Evolutionary conservation across 1,284 basidiomycete genomes (phyloP).

Genomic region (Naganishia sp.): DNA sequence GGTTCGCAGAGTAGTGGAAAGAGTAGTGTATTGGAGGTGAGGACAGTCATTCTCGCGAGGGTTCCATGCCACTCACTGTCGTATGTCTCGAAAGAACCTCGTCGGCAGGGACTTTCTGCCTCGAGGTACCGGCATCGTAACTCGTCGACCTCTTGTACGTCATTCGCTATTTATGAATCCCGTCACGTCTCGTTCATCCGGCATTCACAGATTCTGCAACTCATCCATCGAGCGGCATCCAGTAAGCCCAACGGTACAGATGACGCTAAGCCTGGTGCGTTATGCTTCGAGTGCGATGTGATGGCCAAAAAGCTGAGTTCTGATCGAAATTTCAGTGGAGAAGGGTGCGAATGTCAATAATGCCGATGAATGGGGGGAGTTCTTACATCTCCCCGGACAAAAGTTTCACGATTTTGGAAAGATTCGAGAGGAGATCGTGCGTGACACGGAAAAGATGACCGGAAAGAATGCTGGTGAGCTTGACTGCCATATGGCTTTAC

Average conservation of each 20-base stretch:
- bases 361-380: conserved; percentile 96
- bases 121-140: conserved; percentile 96
- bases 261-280: conserved; percentile 38
- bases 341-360: conserved; percentile 64
- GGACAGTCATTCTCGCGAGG: conserved; percentile 26
- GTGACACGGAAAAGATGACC: conserved; percentile 96
- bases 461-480: conserved; percentile 79
- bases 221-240: conserved; percentile 74
- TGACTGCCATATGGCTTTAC: background rate
- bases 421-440: conserved; percentile 92
- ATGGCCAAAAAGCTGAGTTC: background rate
- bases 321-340: conserved; percentile 35
- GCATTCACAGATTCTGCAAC: conserved; percentile 89
- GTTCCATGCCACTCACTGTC: background rate
- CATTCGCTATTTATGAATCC: background rate
- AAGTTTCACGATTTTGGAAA: conserved; percentile 98
- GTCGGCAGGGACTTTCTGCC: conserved; percentile 96
- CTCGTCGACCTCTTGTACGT: conserved; percentile 81
- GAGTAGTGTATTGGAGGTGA: conserved; percentile 58
- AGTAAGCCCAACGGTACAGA: conserved; percentile 59
- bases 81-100: conserved; percentile 69
- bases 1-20: conserved; percentile 60
- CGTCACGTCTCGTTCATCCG: conserved; percentile 71
- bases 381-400: conserved; percentile 90
- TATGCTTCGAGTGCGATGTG: background rate